These are phyloP conservation scores for Colletotrichum horii DNA, from an alignment of 2,329 filamentous ascomycete species.

Conservation along the genomic window DNA sequence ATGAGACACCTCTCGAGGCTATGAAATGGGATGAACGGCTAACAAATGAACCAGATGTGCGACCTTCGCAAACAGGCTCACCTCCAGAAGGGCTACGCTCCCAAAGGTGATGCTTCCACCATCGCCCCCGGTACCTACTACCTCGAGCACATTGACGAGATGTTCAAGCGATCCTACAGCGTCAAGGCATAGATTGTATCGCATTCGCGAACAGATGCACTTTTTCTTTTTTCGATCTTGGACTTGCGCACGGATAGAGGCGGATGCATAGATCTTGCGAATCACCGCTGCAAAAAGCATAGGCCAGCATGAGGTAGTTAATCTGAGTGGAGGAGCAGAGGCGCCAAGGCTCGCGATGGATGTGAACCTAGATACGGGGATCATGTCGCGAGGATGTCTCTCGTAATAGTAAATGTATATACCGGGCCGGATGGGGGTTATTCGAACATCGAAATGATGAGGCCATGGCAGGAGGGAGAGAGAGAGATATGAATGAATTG, in stretches of 20 bases:
- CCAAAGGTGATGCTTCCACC: slow-evolving; percentile 70
- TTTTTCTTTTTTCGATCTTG: slow-evolving; percentile 7
- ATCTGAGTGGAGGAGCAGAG: slow-evolving; percentile 10
- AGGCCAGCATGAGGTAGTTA: neutral
- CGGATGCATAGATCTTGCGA: slow-evolving; percentile 21
- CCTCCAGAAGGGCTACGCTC: slow-evolving; percentile 79
- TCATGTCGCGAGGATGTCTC: neutral
- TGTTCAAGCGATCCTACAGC: slow-evolving; percentile 82
- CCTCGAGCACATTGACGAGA: slow-evolving; percentile 79
- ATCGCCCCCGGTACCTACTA: slow-evolving; percentile 76
- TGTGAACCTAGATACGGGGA: neutral
- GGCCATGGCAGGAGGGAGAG: neutral
- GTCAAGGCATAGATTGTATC: slow-evolving; percentile 68
- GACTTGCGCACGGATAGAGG: slow-evolving; percentile 14
- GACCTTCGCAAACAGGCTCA: slow-evolving; percentile 82
- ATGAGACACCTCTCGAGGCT: neutral
- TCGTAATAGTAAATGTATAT: slow-evolving; percentile 6
- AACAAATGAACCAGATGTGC: slow-evolving; percentile 66
- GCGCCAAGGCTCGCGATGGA: neutral
- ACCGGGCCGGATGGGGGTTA: neutral
- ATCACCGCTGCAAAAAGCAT: slow-evolving; percentile 4
- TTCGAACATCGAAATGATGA: neutral
- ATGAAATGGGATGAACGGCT: slow-evolving; percentile 12
- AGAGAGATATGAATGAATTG: slow-evolving; percentile 6
- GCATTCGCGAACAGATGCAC: neutral